Percentiles rank a stretch among this genome's conserved stretches.
Evolutionary conservation across 2,329 filamentous ascomycete genomes (phyloP).

Genomic region (Mycogone perniciosa): DNA sequence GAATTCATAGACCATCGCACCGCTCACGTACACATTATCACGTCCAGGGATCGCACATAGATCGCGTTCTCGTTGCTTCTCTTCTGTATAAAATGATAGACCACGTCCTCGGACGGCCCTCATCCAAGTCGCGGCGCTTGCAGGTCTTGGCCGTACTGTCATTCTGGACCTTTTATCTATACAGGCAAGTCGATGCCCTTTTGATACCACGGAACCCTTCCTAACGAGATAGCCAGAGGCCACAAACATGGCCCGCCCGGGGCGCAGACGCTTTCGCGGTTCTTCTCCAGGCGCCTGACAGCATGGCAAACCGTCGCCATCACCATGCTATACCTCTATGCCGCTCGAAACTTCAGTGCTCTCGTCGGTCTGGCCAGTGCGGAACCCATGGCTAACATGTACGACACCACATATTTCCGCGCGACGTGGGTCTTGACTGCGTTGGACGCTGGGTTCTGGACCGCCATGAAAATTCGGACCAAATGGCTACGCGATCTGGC

Average conservation of each 20-base stretch:
- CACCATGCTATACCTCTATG: slow-evolving; percentile 86
- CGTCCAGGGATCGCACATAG: not conserved
- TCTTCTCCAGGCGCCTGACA: slow-evolving; percentile 66
- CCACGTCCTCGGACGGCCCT: slow-evolving; percentile 86
- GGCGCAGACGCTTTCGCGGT: slow-evolving; percentile 62
- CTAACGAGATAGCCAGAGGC: slow-evolving; percentile 48
- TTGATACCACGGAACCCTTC: slow-evolving; percentile 2
- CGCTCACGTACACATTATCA: no score
- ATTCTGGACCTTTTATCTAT: slow-evolving; percentile 84
- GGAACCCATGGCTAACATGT: slow-evolving; percentile 90
- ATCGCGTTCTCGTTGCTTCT: not conserved
- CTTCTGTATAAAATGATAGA: slow-evolving; percentile 53
- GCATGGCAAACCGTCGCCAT: slow-evolving; percentile 84
- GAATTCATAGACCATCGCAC: not conserved
- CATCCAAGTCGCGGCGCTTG: slow-evolving; percentile 82
- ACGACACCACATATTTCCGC: slow-evolving; percentile 85
- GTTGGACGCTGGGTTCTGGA: slow-evolving; percentile 96
- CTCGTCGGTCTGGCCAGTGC: slow-evolving; percentile 85
- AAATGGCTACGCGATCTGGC: slow-evolving; percentile 78
- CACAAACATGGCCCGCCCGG: slow-evolving; percentile 82
- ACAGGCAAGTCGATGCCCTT: slow-evolving; percentile 46
- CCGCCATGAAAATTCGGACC: slow-evolving; percentile 79
- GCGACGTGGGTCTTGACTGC: slow-evolving; percentile 96
- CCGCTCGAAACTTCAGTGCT: slow-evolving; percentile 88
- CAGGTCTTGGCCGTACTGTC: slow-evolving; percentile 87